Percentiles rank a stretch among this genome's conserved stretches.
phyloP scores from a whole-genome alignment of 306 rosid genomes.

The Chamaecrista fasciculata region DNA sequence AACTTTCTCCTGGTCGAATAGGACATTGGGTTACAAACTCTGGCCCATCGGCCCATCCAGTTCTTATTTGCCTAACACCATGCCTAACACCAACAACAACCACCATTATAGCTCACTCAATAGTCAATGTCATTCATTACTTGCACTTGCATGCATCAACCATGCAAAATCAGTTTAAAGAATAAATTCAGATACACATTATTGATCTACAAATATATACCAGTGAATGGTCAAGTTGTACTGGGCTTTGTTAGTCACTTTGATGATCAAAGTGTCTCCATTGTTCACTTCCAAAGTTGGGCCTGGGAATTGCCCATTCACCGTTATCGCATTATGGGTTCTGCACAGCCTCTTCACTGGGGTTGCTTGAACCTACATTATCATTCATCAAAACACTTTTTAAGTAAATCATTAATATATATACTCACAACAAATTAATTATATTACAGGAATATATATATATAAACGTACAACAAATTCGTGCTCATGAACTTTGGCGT shows the following conservation, averaged over 20 bases:
- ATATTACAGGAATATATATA: no score
- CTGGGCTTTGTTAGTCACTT: slow-evolving; percentile 79
- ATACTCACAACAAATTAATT: no score
- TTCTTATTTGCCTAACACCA: slow-evolving; percentile 78
- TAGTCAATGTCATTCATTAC: no score
- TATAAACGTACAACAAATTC: slow-evolving; percentile 67
- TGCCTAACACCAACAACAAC: slow-evolving; percentile 51
- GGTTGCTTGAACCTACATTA: slow-evolving; percentile 64
- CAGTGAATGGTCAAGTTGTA: slow-evolving; percentile 88
- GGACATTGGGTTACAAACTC: slow-evolving; percentile 98
- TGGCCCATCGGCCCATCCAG: slow-evolving; percentile 98
- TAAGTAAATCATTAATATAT: no score
- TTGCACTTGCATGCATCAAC: slow-evolving; percentile 11
- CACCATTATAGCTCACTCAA: neutral
- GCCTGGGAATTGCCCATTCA: slow-evolving; percentile 87
- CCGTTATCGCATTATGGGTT: slow-evolving; percentile 69
- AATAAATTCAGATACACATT: no score
- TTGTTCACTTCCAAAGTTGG: slow-evolving; percentile 83
- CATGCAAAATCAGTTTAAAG: no score
- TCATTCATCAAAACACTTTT: no score
- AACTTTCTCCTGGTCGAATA: slow-evolving; percentile 77
- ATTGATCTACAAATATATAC: no score
- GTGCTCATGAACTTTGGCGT: slow-evolving; percentile 59
- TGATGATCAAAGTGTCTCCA: slow-evolving; percentile 79
- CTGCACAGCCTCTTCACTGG: slow-evolving; percentile 99